Conservation (phyloP, 225 moss, liverwort and hornwort species). For the Bryoerythrophyllum caledonicum region DNA sequence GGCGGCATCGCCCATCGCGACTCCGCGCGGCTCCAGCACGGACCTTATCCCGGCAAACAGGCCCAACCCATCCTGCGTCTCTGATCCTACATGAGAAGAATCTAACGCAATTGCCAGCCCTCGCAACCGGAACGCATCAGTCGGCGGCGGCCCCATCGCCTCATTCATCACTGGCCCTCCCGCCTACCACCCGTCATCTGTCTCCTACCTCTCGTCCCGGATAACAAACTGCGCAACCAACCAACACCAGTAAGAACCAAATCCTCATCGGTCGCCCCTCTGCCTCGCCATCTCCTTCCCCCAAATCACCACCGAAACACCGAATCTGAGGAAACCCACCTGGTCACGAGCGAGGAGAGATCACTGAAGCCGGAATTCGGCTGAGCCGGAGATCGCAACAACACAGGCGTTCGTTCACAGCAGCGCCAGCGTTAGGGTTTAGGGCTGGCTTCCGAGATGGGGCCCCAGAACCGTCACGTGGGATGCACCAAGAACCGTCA, state of each 20-base stretch:
- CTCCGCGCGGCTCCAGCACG: conserved; percentile 31
- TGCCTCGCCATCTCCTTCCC: no score
- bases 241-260: no score
- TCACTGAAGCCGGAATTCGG: not conserved
- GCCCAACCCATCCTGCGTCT: conserved; percentile 34
- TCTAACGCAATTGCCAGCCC: conserved; percentile 44
- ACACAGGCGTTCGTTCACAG: not conserved
- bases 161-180: conserved; percentile 26
- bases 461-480: no score
- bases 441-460: not conserved
- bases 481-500: no score
- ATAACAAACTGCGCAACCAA: not conserved
- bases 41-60: conserved; percentile 36
- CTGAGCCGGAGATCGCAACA: not conserved
- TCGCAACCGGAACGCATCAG: conserved; percentile 48
- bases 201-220: not conserved
- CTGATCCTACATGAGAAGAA: conserved; percentile 37
- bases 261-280: no score
- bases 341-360: not conserved
- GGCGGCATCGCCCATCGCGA: conserved; percentile 42
- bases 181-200: conserved; percentile 1
- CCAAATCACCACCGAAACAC: not conserved
- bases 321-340: not conserved
- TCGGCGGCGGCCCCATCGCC: conserved; percentile 42
- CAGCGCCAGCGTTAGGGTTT: not conserved